Base-by-base conservation (phyloP, 352 stramenopile species). In the Phytopythium kandeliae region DNA sequence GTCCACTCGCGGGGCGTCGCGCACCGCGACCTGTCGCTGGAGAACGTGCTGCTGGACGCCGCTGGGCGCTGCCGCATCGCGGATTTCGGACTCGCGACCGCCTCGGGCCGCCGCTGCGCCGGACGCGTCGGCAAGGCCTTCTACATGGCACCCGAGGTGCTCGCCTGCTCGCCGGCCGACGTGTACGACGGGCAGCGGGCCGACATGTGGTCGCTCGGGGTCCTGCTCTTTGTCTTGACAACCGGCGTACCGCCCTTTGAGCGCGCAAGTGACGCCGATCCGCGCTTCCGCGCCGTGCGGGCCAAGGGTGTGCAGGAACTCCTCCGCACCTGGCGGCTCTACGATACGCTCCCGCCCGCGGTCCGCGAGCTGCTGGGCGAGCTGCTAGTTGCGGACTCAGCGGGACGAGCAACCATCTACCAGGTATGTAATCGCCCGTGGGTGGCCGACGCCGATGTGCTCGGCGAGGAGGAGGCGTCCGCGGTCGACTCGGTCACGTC, bases 61-160 rank as follows among this genome's bases (percentile, higher is more conserved):
- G 45, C 57, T 11, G 58, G 54, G 1, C 54, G 74, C 15, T 88
- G 74, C 35, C 69, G 74, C 19, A 58, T 80, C 2, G 67, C 57
- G 4, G 76, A 88, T 51, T 83, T 88, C 61, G 76, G 76, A 8
- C 63, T 88, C 16, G 63, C 76, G 41, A 73, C 60, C 40, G 64
- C 69, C 28, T 41, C 59, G 2, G 76, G 74, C 4, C 54, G 51
- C 0, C 44, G 50, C 49, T 82, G 71, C 56, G 38, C 33, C 17
- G 74, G 74, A 0, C 60, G 74, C 12, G 76, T 84, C 12, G 76
- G 76, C 12, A 85, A 85, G 48, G 35, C 61, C 16, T 80, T 85
- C 55, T 88, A 85, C 51, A 85, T 88, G 76, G 76, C 76, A 0
- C 76, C 76, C 0, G 76, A 87, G 44, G 76, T 87, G 33, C 66